Base-by-base conservation (phyloP, 139 green algal genomes). In the Chlorella vulgaris region DNA sequence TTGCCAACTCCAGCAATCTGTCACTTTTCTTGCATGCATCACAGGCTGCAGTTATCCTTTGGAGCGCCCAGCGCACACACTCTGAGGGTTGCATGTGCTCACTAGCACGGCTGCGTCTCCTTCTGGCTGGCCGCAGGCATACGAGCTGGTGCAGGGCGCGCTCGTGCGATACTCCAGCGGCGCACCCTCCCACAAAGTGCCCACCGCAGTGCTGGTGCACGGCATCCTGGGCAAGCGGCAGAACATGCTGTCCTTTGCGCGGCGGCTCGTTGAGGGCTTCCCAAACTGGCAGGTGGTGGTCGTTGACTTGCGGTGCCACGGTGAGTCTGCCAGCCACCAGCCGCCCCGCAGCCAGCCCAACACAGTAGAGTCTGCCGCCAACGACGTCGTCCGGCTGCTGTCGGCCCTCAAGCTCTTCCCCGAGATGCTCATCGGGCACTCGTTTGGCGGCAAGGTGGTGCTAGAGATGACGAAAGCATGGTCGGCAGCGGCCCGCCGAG, bases 231-330 rank as follows among this genome's bases (percentile, higher is more conserved):
- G 96, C 55, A 91, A 81, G 8, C 87, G 91, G 5, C 89, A 89
- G 19, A 99, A 99, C 87, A 90, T 98, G 84, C 76, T 89, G 28
- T 82, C 69, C 8, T 97, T 96, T 82, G 94, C 93, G 2, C 86
- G 84, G 24, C 89, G 89, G 43, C 71, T 98, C 15, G 83, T 95
- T 1, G 88, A 95, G 88, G 91, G 83, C 18, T 95, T 93, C 71
- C 93, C 94, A 15, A 28, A 76, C 62, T 85, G 81, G 81, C 81
- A 85, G 58, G 74, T 78, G 50, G 69, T 99, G 60, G 68, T 98
- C 22, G 93, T 98, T 21, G 96, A 99, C 71, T 89, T 99, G 43
- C 84, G 96, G 43, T 97, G 93, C 88, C 96, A 99, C 83, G 96
- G 96, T 15, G 92, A 97, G 42, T 94, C 87, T 10, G 88, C n/a